Percentiles rank a stretch among this genome's conserved stretches.
These are phyloP conservation scores for Phytophthora crassamura DNA, from an alignment of 352 stramenopile genomes.

Conservation along the genomic window DNA sequence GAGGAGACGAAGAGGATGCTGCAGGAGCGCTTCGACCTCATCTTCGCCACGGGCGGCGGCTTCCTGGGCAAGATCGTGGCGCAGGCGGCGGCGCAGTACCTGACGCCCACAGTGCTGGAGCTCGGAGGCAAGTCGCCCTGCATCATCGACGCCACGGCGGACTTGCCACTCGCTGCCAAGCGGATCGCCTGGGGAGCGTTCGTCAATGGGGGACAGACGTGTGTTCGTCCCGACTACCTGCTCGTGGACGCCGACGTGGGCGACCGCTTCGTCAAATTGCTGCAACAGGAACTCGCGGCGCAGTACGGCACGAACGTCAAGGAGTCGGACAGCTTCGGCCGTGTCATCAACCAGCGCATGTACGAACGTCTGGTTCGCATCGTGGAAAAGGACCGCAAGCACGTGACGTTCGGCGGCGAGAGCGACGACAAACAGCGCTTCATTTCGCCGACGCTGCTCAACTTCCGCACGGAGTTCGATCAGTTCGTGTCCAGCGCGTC, in stretches of 20 bases:
- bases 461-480: conserved; percentile 70
- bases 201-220: conserved; percentile 94
- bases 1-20: conserved; percentile 86
- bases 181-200: conserved; percentile 89
- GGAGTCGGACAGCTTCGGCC: conserved; percentile 52
- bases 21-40: conserved; percentile 82
- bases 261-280: conserved; percentile 57
- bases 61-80: conserved; percentile 92
- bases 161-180: conserved; percentile 67
- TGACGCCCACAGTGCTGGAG: conserved; percentile 97
- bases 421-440: conserved; percentile 78
- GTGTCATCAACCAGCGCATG: conserved; percentile 80
- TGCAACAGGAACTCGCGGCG: conserved; percentile 41
- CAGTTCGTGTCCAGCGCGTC: conserved; percentile 56
- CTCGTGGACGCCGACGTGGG: conserved; percentile 86
- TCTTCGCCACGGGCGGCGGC: conserved; percentile 80
- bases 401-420: conserved; percentile 62
- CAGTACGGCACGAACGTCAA: conserved; percentile 66
- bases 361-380: conserved; percentile 52
- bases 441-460: conserved; percentile 89
- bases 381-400: conserved; percentile 51
- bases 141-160: conserved; percentile 78
- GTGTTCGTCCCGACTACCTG: conserved; percentile 94
- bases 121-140: conserved; percentile 94
- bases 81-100: conserved; percentile 85